Conservation (phyloP, 768 basidiomycete species). For the Sarcomyxa edulis region DNA sequence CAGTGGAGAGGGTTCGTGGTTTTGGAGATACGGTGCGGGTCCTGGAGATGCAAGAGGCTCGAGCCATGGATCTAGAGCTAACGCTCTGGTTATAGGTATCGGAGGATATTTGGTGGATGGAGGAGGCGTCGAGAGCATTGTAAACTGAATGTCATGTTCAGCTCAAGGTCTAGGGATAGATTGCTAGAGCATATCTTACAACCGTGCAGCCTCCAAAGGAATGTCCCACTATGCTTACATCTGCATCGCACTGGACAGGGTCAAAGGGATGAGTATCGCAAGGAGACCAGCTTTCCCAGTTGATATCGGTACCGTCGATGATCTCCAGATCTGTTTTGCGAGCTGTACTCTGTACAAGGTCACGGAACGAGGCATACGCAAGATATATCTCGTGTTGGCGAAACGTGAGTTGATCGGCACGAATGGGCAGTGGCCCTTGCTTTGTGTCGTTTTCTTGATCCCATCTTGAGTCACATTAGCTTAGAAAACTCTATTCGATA, state of each 20-base stretch:
- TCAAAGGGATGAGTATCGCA: constrained; percentile 14
- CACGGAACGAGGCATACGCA: constrained; percentile 50
- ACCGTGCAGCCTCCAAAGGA: constrained; percentile 45
- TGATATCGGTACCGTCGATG: constrained; percentile 23
- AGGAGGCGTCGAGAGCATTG: constrained; percentile 47
- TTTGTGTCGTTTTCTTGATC: constrained; percentile 17
- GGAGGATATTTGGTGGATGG: constrained; percentile 27
- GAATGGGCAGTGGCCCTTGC: constrained; percentile 39
- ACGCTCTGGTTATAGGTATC: constrained; percentile 51
- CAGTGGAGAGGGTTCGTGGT: constrained; percentile 8
- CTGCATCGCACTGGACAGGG: constrained; percentile 25
- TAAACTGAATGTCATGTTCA: constrained; percentile 35
- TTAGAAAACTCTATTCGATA: too few relatives aligned
- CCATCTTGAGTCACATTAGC: constrained; percentile 18
- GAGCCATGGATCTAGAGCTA: constrained; percentile 82
- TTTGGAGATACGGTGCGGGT: constrained; percentile 31
- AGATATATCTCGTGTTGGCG: constrained; percentile 67
- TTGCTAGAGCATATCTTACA: constrained; percentile 24
- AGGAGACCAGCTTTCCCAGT: constrained; percentile 34
- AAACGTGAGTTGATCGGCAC: constrained; percentile 65
- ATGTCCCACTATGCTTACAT: constrained; percentile 38
- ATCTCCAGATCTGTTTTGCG: constrained; percentile 26
- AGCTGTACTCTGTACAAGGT: constrained; percentile 37
- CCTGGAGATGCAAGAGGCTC: constrained; percentile 67
- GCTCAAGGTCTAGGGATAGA: background rate